A percentile compares a stretch with the other conserved stretches of the same genome.
phyloP scores from a whole-genome alignment of 176 grass and related monocot species.

The Avena eriantha region DNA sequence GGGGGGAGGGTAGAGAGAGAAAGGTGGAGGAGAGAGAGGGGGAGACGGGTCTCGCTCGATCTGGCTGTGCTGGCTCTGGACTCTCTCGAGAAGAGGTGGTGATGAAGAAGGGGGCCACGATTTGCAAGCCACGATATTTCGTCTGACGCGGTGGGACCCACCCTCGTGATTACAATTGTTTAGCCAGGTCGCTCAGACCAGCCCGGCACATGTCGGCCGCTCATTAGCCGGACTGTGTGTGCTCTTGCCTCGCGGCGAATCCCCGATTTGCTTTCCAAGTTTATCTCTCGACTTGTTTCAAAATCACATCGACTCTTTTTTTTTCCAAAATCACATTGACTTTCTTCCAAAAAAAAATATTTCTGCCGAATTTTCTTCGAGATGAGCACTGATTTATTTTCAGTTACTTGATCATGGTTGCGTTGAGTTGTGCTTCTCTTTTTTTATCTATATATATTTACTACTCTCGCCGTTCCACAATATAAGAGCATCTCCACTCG shows the following conservation, averaged over 20 bases:
- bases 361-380: neutral
- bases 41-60: conserved; percentile 38
- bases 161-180: neutral
- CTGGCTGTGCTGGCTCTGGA: conserved; percentile 50
- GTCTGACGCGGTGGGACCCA: neutral
- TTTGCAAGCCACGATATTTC: conserved; percentile 40
- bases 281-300: neutral
- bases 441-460: neutral
- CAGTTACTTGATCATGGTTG: no score
- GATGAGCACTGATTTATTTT: neutral
- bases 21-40: neutral
- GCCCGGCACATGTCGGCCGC: neutral
- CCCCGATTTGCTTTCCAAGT: neutral
- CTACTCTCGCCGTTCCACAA: no score
- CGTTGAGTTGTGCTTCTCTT: neutral
- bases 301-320: neutral
- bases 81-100: neutral
- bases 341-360: neutral
- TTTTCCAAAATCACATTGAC: neutral
- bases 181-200: neutral
- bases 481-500: no score
- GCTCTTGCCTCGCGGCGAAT: neutral
- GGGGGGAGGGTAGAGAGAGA: neutral
- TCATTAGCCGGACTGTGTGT: neutral
- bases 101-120: conserved; percentile 54